Evolutionary conservation across 352 stramenopile genomes (phyloP).

Genomic region (Phytopythium boreale): DNA sequence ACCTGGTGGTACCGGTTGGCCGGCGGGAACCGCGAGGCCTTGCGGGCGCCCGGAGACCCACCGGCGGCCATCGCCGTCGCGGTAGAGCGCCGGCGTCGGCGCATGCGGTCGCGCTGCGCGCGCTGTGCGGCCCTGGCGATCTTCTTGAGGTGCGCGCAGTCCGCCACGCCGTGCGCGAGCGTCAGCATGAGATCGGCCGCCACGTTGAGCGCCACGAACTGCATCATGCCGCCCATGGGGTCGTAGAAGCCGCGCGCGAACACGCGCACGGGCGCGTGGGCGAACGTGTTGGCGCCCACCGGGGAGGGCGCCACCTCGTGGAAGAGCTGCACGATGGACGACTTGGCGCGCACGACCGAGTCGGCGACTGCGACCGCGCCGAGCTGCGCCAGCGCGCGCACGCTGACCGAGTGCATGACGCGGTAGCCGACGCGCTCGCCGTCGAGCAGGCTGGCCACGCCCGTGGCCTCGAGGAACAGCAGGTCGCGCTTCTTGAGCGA

Average conservation of each 20-base stretch:
- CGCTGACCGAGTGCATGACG: conserved; percentile 60
- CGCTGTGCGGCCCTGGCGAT: conserved; percentile 48
- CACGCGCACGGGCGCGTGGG: conserved; percentile 34
- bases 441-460: conserved; percentile 23
- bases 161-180: conserved; percentile 29
- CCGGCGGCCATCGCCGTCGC: conserved; percentile 11
- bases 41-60: conserved; percentile 1
- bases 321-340: conserved; percentile 47
- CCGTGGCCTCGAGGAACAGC: conserved; percentile 56
- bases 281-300: conserved; percentile 5
- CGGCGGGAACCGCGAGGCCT: conserved; percentile 5
- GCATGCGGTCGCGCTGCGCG: conserved; percentile 9
- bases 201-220: conserved; percentile 40
- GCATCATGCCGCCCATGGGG: conserved; percentile 46
- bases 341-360: conserved; percentile 42
- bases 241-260: conserved; percentile 60
- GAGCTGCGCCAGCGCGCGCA: conserved; percentile 45
- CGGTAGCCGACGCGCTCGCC: conserved; percentile 54
- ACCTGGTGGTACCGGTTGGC: neutral
- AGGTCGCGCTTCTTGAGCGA: conserved; percentile 48
- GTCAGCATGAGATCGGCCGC: conserved; percentile 39
- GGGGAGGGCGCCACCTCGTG: conserved; percentile 19
- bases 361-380: conserved; percentile 20
- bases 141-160: conserved; percentile 62
- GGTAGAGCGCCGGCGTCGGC: conserved; percentile 20